Percentiles rank a stretch among this genome's conserved stretches.
These are phyloP conservation scores for Pisolithus orientalis DNA, from an alignment of 768 basidiomycete species.

Conservation along the genomic window DNA sequence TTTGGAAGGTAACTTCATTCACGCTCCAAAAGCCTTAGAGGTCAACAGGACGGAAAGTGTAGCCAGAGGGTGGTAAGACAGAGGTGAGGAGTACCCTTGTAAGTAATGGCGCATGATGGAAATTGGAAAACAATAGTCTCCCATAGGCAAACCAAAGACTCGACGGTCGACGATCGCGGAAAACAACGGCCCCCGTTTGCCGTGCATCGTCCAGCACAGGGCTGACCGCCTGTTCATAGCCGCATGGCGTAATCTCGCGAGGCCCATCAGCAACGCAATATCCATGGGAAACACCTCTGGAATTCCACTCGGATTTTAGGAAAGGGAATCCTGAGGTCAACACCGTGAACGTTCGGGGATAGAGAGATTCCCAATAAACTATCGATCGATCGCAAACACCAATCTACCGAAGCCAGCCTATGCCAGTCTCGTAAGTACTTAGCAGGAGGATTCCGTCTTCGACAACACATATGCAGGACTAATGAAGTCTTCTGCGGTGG, in stretches of 20 bases:
- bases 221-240: not conserved
- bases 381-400: too few species aligned
- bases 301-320: too few species aligned
- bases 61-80: not conserved
- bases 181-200: not conserved
- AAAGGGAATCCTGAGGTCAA: too few species aligned
- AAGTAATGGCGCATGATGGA: not conserved
- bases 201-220: not conserved
- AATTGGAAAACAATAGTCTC: not conserved
- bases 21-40: not conserved
- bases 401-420: too few species aligned
- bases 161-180: too few species aligned
- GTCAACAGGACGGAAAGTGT: not conserved
- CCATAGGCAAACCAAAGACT: too few species aligned
- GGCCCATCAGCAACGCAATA: not conserved
- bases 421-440: too few species aligned
- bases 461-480: too few species aligned
- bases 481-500: not conserved
- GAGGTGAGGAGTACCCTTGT: not conserved
- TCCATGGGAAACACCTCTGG: too few species aligned
- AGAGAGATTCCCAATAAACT: too few species aligned
- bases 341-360: too few species aligned
- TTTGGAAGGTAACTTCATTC: not conserved
- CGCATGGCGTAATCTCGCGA: not conserved
- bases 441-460: too few species aligned